Evolutionary conservation across 208 protist species (phyloP).

Genomic region (Leishmania mexicana): DNA sequence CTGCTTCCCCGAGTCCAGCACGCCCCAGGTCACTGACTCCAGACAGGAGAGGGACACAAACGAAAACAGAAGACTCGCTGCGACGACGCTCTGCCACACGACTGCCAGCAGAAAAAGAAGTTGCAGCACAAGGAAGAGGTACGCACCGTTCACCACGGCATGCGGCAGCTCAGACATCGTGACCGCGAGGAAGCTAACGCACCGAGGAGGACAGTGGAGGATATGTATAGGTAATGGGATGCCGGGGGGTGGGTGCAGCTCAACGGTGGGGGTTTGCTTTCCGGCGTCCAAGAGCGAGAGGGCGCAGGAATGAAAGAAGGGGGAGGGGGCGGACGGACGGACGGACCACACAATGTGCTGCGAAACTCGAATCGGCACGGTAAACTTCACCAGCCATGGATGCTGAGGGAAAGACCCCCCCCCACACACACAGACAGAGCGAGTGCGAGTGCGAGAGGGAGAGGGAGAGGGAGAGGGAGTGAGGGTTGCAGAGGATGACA

Average conservation of each 20-base stretch:
- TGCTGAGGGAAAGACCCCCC: no score
- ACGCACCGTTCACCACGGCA: constrained; percentile 27
- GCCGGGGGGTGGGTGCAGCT: background rate
- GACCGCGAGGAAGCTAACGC: background rate
- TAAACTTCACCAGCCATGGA: background rate
- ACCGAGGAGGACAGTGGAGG: background rate
- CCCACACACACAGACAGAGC: no score
- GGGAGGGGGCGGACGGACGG: background rate
- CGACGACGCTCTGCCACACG: constrained; percentile 13
- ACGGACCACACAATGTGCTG: background rate
- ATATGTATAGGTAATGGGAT: background rate
- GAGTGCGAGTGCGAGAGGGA: no score
- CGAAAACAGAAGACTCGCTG: constrained; percentile 11
- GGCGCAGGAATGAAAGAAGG: background rate
- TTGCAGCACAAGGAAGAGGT: constrained; percentile 49
- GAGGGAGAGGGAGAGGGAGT: background rate
- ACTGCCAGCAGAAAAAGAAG: constrained; percentile 32
- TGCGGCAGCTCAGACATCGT: background rate
- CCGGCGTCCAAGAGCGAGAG: background rate
- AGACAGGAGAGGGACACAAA: constrained; percentile 9
- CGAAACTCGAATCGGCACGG: background rate
- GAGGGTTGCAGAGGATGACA: background rate
- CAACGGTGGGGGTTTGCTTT: constrained; percentile 9
- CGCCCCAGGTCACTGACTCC: background rate
- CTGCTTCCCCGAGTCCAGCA: background rate